A percentile compares a stretch with the other conserved stretches of the same genome.
Evolutionary conservation across 139 green algal genomes (phyloP).

Genomic region (Asterochloris erici): DNA sequence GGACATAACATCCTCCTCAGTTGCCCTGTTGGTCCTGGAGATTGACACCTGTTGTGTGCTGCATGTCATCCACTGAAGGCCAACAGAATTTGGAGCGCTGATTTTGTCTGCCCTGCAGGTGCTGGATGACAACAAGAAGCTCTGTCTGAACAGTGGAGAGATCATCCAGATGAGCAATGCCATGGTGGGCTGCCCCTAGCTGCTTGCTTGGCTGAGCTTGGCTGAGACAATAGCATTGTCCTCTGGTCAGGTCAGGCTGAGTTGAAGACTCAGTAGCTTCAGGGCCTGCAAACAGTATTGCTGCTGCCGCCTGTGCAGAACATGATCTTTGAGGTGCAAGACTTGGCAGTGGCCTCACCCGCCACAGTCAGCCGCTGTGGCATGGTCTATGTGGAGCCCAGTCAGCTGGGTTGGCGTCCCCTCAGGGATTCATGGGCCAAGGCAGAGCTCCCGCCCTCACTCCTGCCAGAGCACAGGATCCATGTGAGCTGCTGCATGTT

Average conservation of each 20-base stretch:
- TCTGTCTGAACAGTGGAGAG: conserved; percentile 77
- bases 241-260: not conserved
- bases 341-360: conserved; percentile 70
- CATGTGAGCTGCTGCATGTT: not conserved
- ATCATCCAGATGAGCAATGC: conserved; percentile 79
- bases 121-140: conserved; percentile 87
- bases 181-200: conserved; percentile 38
- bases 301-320: conserved; percentile 20
- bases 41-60: too few relatives aligned
- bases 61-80: too few relatives aligned
- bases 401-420: conserved; percentile 66
- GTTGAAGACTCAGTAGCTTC: not conserved
- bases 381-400: conserved; percentile 82
- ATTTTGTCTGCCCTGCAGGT: conserved; percentile 5
- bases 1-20: too few relatives aligned
- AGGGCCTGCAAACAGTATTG: not conserved
- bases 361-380: conserved; percentile 77
- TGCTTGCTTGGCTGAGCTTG: not conserved
- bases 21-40: too few relatives aligned
- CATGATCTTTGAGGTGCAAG: conserved; percentile 84
- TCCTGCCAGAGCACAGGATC: conserved; percentile 29
- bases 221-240: not conserved
- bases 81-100: too few relatives aligned
- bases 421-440: conserved; percentile 55
- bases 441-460: conserved; percentile 13